Evolutionary conservation across 2,329 filamentous ascomycete species (phyloP).

Genomic region (Rhynchosporium secalis): DNA sequence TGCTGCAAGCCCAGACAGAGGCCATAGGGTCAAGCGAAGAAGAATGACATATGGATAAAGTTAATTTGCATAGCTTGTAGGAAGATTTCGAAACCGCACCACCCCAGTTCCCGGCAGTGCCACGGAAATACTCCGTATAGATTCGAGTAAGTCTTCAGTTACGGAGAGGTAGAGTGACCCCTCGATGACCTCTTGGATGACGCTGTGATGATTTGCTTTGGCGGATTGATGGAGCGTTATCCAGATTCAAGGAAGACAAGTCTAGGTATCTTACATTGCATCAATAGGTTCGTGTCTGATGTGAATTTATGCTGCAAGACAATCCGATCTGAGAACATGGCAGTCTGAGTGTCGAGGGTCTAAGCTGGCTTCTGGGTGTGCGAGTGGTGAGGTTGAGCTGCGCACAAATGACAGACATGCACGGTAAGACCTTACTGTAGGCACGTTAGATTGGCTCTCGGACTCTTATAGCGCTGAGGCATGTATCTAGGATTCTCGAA

Average conservation of each 20-base stretch:
- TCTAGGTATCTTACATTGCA: background rate
- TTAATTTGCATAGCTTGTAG: background rate
- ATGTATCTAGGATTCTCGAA: background rate
- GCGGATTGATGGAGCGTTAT: constrained; percentile 11
- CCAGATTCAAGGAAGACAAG: background rate
- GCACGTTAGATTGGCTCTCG: background rate
- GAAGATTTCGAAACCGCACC: background rate
- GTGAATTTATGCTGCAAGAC: constrained; percentile 4
- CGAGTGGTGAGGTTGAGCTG: background rate
- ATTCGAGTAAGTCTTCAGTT: background rate
- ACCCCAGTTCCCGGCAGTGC: background rate
- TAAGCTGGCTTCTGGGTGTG: background rate
- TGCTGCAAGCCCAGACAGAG: background rate
- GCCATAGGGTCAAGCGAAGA: background rate
- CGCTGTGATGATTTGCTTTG: constrained; percentile 6
- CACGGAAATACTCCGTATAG: background rate
- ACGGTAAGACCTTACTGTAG: background rate
- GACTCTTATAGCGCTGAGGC: background rate
- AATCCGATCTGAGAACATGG: background rate
- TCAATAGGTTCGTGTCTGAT: background rate
- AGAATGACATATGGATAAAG: background rate
- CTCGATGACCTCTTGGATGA: background rate
- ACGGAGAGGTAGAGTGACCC: constrained; percentile 4
- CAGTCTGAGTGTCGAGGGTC: background rate
- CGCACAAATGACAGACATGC: background rate